Percentiles rank a stretch among this genome's conserved stretches.
Conservation (phyloP, 2,329 filamentous ascomycete genomes). For the Orbilia javanica region DNA sequence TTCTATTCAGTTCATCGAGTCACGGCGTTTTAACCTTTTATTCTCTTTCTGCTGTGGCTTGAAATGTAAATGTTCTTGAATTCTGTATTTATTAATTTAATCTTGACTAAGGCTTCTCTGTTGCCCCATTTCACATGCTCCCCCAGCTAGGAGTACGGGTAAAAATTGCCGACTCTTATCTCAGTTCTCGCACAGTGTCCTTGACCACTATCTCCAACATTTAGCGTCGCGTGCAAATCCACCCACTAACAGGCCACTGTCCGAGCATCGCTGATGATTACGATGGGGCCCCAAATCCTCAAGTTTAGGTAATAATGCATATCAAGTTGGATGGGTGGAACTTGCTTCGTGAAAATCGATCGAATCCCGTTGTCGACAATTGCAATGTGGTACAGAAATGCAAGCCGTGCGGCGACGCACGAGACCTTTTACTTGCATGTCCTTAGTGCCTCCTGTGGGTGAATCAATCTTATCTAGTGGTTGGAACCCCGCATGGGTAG, state of each 20-base stretch:
- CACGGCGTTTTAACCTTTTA: neutral
- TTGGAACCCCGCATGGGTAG: slow-evolving; percentile 16
- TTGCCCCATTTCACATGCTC: neutral
- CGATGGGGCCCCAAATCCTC: neutral
- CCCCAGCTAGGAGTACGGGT: neutral
- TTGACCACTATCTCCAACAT: neutral
- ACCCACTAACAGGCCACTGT: slow-evolving; percentile 14
- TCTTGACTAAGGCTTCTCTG: neutral
- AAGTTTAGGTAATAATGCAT: slow-evolving; percentile 5
- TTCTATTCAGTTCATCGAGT: neutral
- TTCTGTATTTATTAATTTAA: neutral
- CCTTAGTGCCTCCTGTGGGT: neutral
- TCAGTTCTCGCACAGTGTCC: neutral
- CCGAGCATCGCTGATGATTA: neutral
- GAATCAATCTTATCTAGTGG: slow-evolving; percentile 33
- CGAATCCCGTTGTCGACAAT: neutral
- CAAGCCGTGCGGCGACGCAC: slow-evolving; percentile 18
- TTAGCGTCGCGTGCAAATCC: neutral
- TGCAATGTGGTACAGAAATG: slow-evolving; percentile 3
- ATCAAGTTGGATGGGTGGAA: neutral
- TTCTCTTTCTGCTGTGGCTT: neutral
- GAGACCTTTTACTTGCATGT: slow-evolving; percentile 17
- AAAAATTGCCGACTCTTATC: slow-evolving; percentile 5
- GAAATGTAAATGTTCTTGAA: neutral
- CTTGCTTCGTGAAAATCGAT: neutral